Percentiles rank a stretch among this genome's conserved stretches.
These are phyloP conservation scores for Coelastrella sp. DNA, from an alignment of 139 green algal genomes.

Conservation along the genomic window DNA sequence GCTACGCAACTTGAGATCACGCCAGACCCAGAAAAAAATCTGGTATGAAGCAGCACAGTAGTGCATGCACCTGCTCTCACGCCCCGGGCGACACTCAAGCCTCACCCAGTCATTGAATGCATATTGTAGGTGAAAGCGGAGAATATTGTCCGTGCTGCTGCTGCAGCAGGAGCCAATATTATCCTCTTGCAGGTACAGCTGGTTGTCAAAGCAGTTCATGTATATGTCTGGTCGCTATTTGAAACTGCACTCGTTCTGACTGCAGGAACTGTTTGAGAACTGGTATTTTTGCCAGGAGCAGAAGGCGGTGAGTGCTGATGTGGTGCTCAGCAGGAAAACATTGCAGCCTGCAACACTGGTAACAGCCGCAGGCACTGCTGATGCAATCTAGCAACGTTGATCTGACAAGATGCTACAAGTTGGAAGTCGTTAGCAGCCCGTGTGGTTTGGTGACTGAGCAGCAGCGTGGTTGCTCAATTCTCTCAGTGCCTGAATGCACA, in stretches of 20 bases:
- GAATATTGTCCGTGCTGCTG: conserved; percentile 63
- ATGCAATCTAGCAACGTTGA: too few species aligned
- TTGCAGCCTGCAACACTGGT: background rate
- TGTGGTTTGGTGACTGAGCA: too few species aligned
- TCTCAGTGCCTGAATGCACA: too few species aligned
- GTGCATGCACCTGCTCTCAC: background rate
- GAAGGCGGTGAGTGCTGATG: conserved; percentile 20
- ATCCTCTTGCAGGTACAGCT: conserved; percentile 71
- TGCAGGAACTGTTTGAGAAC: conserved; percentile 77
- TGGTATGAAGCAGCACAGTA: background rate
- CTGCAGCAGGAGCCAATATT: conserved; percentile 71
- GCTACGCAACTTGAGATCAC: conserved; percentile 48
- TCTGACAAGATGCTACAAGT: too few species aligned
- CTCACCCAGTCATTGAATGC: background rate
- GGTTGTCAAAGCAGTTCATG: background rate
- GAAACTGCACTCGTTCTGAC: background rate
- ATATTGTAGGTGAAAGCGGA: conserved; percentile 67
- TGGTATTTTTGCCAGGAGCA: conserved; percentile 76
- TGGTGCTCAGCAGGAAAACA: background rate
- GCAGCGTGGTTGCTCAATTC: too few species aligned
- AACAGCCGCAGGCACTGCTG: background rate
- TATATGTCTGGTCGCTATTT: too few species aligned
- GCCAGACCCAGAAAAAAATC: conserved; percentile 16
- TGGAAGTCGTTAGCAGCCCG: too few species aligned
- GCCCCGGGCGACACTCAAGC: background rate